Base-by-base conservation (phyloP, 192 early-diverging fungal species). In the Dissophora ornata region DNA sequence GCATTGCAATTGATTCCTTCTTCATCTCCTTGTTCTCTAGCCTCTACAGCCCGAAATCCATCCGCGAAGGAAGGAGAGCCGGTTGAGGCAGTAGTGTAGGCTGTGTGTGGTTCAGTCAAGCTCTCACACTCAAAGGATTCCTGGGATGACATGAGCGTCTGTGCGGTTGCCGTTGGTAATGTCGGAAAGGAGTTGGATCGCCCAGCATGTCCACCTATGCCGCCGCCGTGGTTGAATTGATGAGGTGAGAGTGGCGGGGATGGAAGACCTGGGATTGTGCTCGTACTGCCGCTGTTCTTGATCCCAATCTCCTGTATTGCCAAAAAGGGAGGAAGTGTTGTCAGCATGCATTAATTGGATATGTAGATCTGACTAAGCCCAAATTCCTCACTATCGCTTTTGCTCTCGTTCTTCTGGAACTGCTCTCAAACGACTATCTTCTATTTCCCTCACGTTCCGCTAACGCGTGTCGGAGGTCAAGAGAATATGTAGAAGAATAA, bases 191-290 rank as follows among this genome's bases (percentile, higher is more conserved):
- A 41, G 25, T 41, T 44, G 26, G 38, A 40, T 19, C 60, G 64
- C n/a, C 47, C 22, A 28, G 22, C 38, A 33, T 29, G 49, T 13
- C 58, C 19, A 33, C 29, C 28, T n/a, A n/a, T n/a, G 29, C 26
- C 29, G 25, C 48, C 57, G 33, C 22, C 36, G 44, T 50, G 30
- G 16, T 18, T 44, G 25, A 57, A 57, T 32, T 61, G 71, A 24
- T 61, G 71, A 8, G 71, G 71, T 1, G 71, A 77, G 11, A 77
- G 46, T 12, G 71, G 71, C 16, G 71, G 71, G 15, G 71, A 77
- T 12, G 71, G 71, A 0, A 77, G 69, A 28, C 67, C 57, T 8
- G 67, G 67, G n/a, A 45, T 45, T 6, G 22, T 47, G 28, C 19
- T 54, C 19, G 21, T 38, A 19, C 28, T 50, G 21, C 24, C n/a